Evolutionary conservation across 129 eudicot species (phyloP), one percentile per base, ranked within the genome.

Genomic region (Solidago caesia): DNA sequence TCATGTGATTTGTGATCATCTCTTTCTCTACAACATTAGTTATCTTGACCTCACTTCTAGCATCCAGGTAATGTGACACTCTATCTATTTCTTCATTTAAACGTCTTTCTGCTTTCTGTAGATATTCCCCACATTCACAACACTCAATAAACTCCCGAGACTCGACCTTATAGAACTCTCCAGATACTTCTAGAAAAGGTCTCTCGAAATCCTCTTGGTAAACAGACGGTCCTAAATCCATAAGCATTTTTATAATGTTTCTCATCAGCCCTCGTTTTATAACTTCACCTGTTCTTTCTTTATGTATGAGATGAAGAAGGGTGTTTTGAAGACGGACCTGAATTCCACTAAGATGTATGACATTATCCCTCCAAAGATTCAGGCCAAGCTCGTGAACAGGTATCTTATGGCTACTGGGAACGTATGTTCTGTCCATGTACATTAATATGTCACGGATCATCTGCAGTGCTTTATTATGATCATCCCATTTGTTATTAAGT

Each of bases 391-490:
- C 87, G 8, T 88, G 83, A 76, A 88, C 93, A 0, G 93, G 89
- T 51, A 86, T 88, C 76, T 85, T 88, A 68, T 85, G 93, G 44
- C 90, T 83, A 67, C 90, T 83, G 0, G 88, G 90, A 29, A 88
- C 82, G 76, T 81, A 88, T 29, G 90, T 85, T 65, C 93, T 78
- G 59, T 88, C 90, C 93, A 88, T 88, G 87, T 88, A 85, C 93
- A 88, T 88, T 64, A 88, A 73, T 78, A 88, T 88, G 76, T 88
- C 90, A 15, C 90, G 75, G 33, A 88, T 88, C 93, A 83, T 88
- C 74, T 88, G 93, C 53, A 88, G 67, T 25, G 93, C 90, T 67
- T 88, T 88, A 86, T 81, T 88, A 67, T 88, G 90, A 26, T 88
- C 93, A 12, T 71, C 55, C 93, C 93, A 88, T 83, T 85, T 88